Evolutionary conservation across 257 asterid genomes (phyloP).

Genomic region (Fraxinus americana): DNA sequence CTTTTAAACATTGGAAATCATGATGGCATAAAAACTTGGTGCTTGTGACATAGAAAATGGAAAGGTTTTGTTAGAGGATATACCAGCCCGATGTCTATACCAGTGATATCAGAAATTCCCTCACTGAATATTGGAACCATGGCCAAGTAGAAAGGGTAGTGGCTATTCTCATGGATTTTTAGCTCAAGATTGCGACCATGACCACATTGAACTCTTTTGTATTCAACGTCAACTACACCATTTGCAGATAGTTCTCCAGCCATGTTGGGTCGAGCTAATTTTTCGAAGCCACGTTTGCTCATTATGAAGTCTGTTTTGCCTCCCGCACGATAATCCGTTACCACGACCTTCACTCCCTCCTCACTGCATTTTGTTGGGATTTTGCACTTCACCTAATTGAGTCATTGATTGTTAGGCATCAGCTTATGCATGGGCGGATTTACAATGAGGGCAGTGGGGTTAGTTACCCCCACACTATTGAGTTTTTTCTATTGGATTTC

Average conservation of each 20-base stretch:
- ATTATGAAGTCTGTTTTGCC: conserved; percentile 62
- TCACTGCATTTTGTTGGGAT: conserved; percentile 30
- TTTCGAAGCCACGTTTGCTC: conserved; percentile 53
- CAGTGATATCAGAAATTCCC: no score
- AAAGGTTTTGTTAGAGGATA: no score
- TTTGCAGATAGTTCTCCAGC: conserved; percentile 47
- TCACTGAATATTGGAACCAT: conserved; percentile 50
- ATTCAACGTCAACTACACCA: conserved; percentile 67
- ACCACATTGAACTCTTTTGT: conserved; percentile 49
- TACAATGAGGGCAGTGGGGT: no score
- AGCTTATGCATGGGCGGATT: no score
- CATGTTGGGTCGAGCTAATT: conserved; percentile 54
- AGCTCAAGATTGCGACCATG: conserved; percentile 42
- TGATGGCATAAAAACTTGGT: no score
- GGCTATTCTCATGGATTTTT: conserved; percentile 58
- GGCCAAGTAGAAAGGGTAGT: conserved; percentile 57
- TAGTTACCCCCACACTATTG: no score
- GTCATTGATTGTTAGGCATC: no score
- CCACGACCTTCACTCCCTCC: conserved; percentile 61
- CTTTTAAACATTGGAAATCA: no score
- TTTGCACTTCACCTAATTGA: conserved; percentile 60
- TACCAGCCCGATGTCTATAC: no score
- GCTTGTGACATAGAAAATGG: no score
- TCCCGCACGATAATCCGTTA: conserved; percentile 72
- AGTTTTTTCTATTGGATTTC: no score